These are phyloP conservation scores for Cyberlindnera xishuangbannaensis DNA, from an alignment of 805 yeast species.

Conservation along the genomic window DNA sequence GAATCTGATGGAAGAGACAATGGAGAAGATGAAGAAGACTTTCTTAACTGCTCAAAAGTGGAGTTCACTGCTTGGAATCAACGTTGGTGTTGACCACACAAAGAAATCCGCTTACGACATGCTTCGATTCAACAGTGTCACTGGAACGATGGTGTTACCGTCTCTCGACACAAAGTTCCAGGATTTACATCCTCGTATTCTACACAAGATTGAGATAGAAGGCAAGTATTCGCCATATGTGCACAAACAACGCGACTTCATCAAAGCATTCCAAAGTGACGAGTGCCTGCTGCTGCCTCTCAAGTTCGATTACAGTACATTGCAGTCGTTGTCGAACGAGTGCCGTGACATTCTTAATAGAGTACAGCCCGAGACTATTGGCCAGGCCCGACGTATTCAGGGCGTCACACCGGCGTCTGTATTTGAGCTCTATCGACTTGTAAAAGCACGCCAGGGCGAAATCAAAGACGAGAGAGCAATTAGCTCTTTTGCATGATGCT, in stretches of 20 bases:
- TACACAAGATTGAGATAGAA: conserved; percentile 64
- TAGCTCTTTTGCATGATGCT: too few relatives aligned
- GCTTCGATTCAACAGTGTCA: conserved; percentile 46
- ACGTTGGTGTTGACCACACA: conserved; percentile 48
- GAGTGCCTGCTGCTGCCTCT: conserved; percentile 70
- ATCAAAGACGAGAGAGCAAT: too few relatives aligned
- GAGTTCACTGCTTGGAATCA: conserved; percentile 43
- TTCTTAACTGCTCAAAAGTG: conserved; percentile 55
- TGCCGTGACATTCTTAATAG: conserved; percentile 62
- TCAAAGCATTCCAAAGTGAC: conserved; percentile 78
- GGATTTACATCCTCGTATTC: conserved; percentile 38
- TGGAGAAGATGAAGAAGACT: conserved; percentile 39
- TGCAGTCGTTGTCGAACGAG: conserved; percentile 70
- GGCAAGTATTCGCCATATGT: conserved; percentile 81
- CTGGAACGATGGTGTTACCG: conserved; percentile 9
- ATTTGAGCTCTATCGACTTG: conserved; percentile 65
- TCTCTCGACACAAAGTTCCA: conserved; percentile 21
- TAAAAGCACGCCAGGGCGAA: conserved; percentile 25
- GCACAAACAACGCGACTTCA: conserved; percentile 61
- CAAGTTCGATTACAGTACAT: conserved; percentile 52
- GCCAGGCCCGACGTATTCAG: conserved; percentile 91
- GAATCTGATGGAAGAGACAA: conserved; percentile 36
- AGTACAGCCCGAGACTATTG: conserved; percentile 83
- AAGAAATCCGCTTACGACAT: conserved; percentile 67
- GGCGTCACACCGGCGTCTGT: conserved; percentile 94